Evolutionary conservation across 2,329 filamentous ascomycete species (phyloP).

Genomic region (Cyphellophora attinorum): DNA sequence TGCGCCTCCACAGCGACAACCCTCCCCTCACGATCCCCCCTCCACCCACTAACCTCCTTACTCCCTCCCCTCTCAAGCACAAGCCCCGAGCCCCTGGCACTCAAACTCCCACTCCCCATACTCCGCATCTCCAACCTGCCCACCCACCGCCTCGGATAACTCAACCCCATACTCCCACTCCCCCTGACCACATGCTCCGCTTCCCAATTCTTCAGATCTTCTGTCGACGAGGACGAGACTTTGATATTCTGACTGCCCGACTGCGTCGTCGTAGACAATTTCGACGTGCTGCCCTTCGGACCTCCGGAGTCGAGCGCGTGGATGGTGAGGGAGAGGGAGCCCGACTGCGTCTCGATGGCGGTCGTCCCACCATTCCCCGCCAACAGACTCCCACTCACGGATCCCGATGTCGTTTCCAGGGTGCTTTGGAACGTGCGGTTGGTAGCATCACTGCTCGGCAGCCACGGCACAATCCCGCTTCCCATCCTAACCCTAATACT

Average conservation of each 20-base stretch:
- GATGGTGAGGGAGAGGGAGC: conserved; percentile 41
- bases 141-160: neutral
- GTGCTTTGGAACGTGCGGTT: conserved; percentile 16
- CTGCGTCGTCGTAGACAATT: neutral
- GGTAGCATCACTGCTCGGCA: conserved; percentile 3
- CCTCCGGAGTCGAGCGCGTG: conserved; percentile 25
- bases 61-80: neutral
- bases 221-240: neutral
- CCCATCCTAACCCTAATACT: conserved; percentile 19
- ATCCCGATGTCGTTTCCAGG: conserved; percentile 21
- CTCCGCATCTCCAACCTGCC: neutral
- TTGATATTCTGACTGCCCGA: neutral
- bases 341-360: conserved; percentile 36
- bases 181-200: neutral
- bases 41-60: neutral
- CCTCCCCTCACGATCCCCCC: neutral
- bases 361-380: conserved; percentile 33
- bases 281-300: neutral
- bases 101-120: neutral
- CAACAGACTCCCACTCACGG: conserved; percentile 32
- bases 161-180: neutral
- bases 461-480: conserved; percentile 1
- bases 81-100: neutral
- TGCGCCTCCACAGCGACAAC: neutral
- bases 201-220: neutral